These are phyloP conservation scores for Paecilomyces fulvus DNA, from an alignment of 2,329 filamentous ascomycete genomes.

Conservation along the genomic window DNA sequence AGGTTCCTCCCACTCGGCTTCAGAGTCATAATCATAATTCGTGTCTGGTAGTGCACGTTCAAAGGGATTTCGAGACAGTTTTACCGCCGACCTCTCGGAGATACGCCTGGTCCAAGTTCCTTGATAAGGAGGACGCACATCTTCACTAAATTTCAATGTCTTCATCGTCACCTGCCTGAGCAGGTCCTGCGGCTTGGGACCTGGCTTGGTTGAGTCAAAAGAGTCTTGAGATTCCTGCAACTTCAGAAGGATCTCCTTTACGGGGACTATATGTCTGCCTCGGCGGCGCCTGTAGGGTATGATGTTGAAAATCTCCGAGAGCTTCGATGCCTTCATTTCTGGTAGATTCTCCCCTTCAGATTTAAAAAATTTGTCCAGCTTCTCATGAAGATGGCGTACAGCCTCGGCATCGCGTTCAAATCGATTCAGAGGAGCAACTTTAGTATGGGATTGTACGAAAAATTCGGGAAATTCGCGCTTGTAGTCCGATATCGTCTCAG, in stretches of 20 bases:
- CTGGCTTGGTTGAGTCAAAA: constrained; percentile 23
- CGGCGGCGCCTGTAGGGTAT: constrained; percentile 29
- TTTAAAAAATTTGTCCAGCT: constrained; percentile 35
- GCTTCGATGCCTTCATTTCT: constrained; percentile 17
- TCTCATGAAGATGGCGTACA: constrained; percentile 44
- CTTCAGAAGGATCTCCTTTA: constrained; percentile 54
- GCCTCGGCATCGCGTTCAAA: constrained; percentile 53
- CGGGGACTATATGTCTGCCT: constrained; percentile 30
- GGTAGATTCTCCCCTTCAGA: constrained; percentile 4
- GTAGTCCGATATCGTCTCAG: constrained; percentile 45
- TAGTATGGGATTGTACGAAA: constrained; percentile 64
- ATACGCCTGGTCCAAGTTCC: constrained; percentile 51
- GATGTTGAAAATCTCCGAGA: constrained; percentile 28
- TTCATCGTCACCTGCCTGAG: constrained; percentile 47
- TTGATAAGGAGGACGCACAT: constrained; percentile 55
- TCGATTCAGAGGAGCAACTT: constrained; percentile 51
- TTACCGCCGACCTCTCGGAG: constrained; percentile 31
- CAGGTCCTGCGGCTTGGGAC: constrained; percentile 28
- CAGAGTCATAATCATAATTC: constrained; percentile 59
- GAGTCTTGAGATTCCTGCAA: constrained; percentile 39
- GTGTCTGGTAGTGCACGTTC: constrained; percentile 43
- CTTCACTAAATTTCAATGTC: constrained; percentile 51
- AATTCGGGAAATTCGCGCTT: constrained; percentile 71
- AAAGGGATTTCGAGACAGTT: constrained; percentile 48
- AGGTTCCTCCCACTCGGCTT: constrained; percentile 58